Percentiles rank a stretch among this genome's conserved stretches.
These are phyloP conservation scores for Jasminum sambac DNA, from an alignment of 257 asterid species.

Conservation along the genomic window DNA sequence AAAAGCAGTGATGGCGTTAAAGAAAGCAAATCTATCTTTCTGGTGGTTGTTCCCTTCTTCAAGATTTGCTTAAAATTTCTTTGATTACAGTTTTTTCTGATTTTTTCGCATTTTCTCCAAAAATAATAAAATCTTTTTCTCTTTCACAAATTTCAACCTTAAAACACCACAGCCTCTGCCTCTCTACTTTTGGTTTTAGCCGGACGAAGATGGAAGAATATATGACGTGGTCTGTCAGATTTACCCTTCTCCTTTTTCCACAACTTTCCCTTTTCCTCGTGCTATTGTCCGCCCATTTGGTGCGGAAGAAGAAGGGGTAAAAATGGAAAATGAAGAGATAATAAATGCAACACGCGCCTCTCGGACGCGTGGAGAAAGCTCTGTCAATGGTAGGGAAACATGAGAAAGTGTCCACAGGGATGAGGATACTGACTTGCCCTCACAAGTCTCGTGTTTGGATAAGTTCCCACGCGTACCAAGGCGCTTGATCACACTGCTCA, in stretches of 20 bases:
- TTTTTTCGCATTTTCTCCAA: not conserved
- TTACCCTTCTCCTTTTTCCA: not conserved
- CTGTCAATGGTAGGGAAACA: conserved; percentile 3
- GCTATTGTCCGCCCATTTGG: not conserved
- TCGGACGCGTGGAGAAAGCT: conserved; percentile 10
- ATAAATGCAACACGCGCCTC: not conserved
- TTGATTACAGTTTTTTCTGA: conserved; percentile 1
- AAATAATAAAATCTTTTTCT: not conserved
- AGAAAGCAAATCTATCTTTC: conserved; percentile 1
- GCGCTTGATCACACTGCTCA: not conserved
- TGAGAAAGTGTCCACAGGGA: not conserved
- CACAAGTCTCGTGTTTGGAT: not conserved
- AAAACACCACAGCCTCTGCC: conserved; percentile 3
- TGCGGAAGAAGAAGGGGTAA: not conserved
- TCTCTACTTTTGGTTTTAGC: conserved; percentile 21
- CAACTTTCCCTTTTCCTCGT: not conserved
- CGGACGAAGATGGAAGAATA: conserved; percentile 19
- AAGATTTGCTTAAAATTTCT: not conserved
- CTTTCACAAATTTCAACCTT: not conserved
- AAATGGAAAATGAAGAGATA: conserved; percentile 12
- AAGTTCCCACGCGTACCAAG: not conserved
- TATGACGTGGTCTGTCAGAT: not conserved
- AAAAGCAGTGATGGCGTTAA: conserved; percentile 2
- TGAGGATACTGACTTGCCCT: not conserved
- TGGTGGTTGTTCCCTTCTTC: conserved; percentile 2